Conservation (phyloP, 1,139 yeast genomes). For the Barnettozyma hawaiiensis region DNA sequence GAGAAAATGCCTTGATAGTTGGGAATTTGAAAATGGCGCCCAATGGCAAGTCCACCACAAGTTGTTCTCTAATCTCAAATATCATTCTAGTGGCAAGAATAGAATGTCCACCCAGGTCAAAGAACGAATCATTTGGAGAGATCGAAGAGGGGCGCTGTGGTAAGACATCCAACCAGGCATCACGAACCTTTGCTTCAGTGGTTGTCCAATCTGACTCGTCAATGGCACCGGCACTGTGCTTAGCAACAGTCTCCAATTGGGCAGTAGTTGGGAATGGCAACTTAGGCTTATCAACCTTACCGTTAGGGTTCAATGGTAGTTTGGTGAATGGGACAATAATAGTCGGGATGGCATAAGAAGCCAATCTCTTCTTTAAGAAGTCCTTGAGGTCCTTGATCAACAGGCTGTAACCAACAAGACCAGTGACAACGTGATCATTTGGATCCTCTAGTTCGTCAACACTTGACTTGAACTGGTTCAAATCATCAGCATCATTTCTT, state of each 20-base stretch:
- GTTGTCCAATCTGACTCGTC: conserved; percentile 51
- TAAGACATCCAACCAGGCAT: conserved; percentile 78
- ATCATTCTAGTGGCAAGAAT: conserved; percentile 96
- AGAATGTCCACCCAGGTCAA: conserved; percentile 97
- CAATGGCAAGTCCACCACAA: conserved; percentile 77
- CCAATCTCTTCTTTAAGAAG: conserved; percentile 82
- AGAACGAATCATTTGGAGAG: conserved; percentile 80
- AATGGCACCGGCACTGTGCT: conserved; percentile 33
- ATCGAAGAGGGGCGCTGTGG: conserved; percentile 81
- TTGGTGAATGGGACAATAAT: conserved; percentile 80
- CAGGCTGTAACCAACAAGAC: conserved; percentile 69
- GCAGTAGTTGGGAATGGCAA: conserved; percentile 91
- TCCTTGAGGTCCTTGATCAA: conserved; percentile 75
- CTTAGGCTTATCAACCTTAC: conserved; percentile 96
- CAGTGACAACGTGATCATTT: conserved; percentile 67
- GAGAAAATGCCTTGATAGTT: conserved; percentile 73
- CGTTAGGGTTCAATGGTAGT: conserved; percentile 94
- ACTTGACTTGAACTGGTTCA: conserved; percentile 43
- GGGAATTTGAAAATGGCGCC: conserved; percentile 89
- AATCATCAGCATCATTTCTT: conserved; percentile 53
- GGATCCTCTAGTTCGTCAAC: conserved; percentile 38
- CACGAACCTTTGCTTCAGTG: conserved; percentile 63
- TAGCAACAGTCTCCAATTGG: conserved; percentile 51
- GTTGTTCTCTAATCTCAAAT: conserved; percentile 75
- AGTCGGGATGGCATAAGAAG: conserved; percentile 90